These are phyloP conservation scores for Cercospora canescens DNA, from an alignment of 2,329 filamentous ascomycete species.

Conservation along the genomic window DNA sequence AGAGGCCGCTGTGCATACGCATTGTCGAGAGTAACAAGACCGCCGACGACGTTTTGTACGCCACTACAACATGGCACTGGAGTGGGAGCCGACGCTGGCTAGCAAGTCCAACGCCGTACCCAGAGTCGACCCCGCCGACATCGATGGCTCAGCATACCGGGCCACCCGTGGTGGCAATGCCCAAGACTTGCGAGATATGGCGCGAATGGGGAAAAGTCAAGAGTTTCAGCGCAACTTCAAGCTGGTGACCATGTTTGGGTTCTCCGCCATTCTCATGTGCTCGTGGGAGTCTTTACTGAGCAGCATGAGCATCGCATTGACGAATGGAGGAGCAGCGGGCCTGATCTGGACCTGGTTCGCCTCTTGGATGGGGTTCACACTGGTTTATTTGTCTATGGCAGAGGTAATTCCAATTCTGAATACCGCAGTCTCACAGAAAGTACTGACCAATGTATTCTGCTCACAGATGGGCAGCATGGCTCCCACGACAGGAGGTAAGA, in stretches of 20 bases:
- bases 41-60: not conserved
- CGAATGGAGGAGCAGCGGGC: constrained; percentile 30
- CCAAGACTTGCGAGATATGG: constrained; percentile 14
- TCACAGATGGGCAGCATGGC: constrained; percentile 23
- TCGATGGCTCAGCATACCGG: not conserved
- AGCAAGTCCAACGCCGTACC: not conserved
- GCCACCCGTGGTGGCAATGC: constrained; percentile 7
- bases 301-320: constrained; percentile 18
- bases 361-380: constrained; percentile 19
- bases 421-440: not conserved
- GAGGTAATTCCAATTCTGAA: constrained; percentile 5
- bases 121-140: not conserved
- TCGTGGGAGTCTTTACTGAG: constrained; percentile 28
- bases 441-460: not conserved
- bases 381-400: constrained; percentile 20
- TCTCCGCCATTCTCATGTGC: constrained; percentile 28
- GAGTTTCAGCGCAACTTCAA: constrained; percentile 20
- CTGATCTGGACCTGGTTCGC: constrained; percentile 18
- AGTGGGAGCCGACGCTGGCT: not conserved
- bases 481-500: constrained; percentile 38
- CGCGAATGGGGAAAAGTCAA: constrained; percentile 17
- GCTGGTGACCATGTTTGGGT: constrained; percentile 28
- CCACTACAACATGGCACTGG: not conserved
- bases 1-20: not conserved
- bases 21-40: not conserved